phyloP scores from a whole-genome alignment of 163 green algal species.

The Chlorella variabilis region DNA sequence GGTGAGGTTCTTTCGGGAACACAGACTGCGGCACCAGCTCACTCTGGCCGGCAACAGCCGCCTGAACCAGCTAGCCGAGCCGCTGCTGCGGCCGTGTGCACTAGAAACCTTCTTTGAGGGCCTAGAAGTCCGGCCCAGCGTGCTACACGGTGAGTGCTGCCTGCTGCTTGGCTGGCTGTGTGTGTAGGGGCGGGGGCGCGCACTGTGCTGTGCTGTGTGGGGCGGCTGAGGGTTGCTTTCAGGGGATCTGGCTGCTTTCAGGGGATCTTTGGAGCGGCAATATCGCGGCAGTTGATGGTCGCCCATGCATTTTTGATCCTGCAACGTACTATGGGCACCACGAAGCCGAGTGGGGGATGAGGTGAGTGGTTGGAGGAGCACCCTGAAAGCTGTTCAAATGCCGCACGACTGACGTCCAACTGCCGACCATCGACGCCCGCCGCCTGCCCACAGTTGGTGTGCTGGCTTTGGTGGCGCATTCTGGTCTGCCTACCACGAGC shows the following conservation, averaged over 20 bases:
- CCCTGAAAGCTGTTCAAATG: no score
- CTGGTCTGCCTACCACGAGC: slow-evolving; percentile 83
- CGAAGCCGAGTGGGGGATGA: slow-evolving; percentile 37
- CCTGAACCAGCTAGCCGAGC: slow-evolving; percentile 68
- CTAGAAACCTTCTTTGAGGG: slow-evolving; percentile 82
- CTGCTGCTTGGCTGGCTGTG: no score
- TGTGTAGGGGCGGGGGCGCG: no score
- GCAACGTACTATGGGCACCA: slow-evolving; percentile 63
- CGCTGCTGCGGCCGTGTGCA: slow-evolving; percentile 59
- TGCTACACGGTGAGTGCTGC: slow-evolving; percentile 73
- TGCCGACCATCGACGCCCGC: not conserved
- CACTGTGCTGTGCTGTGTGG: no score
- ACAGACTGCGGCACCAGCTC: slow-evolving; percentile 86
- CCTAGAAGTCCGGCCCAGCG: slow-evolving; percentile 67
- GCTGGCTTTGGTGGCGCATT: slow-evolving; percentile 73
- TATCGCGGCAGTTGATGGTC: slow-evolving; percentile 74
- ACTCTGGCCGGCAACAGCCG: slow-evolving; percentile 66
- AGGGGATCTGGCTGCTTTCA: slow-evolving; percentile 20
- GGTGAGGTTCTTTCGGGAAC: slow-evolving; percentile 90
- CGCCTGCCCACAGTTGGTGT: slow-evolving; percentile 48
- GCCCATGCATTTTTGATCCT: slow-evolving; percentile 89
- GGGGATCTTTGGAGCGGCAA: slow-evolving; percentile 98
- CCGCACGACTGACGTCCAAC: not conserved
- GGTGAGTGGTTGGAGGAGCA: not conserved
- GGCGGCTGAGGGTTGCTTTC: no score